These are phyloP conservation scores for Parsonsia alboflavescens DNA, from an alignment of 257 asterid genomes.

Conservation along the genomic window DNA sequence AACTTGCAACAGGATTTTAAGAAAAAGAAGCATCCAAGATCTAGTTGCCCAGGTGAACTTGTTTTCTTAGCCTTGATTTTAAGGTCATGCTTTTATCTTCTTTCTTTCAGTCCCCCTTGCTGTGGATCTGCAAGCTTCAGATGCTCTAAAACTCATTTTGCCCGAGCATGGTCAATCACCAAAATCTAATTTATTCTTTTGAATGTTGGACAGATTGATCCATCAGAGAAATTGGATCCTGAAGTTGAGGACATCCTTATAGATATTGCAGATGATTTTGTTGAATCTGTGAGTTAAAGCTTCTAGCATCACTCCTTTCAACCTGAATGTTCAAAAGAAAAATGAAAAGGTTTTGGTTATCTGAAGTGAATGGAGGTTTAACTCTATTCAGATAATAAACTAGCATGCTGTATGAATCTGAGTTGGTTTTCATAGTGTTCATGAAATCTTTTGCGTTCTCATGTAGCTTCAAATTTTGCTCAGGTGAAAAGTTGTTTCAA, in stretches of 20 bases:
- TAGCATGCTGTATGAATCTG: not conserved
- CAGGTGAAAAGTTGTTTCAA: not conserved
- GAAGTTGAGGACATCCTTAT: slow-evolving; percentile 81
- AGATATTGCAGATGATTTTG: slow-evolving; percentile 88
- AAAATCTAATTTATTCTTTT: slow-evolving; percentile 20
- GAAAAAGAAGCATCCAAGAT: slow-evolving; percentile 85
- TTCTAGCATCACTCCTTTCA: slow-evolving; percentile 2
- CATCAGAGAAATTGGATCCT: slow-evolving; percentile 76
- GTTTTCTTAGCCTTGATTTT: not conserved
- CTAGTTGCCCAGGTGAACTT: slow-evolving; percentile 60
- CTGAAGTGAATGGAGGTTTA: not conserved
- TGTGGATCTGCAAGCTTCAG: not conserved
- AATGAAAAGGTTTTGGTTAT: not conserved
- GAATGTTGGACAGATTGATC: slow-evolving; percentile 60
- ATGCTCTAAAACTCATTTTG: not conserved
- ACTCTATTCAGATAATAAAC: not conserved
- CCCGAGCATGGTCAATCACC: not conserved
- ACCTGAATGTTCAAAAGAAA: not conserved
- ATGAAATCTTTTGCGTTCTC: no score
- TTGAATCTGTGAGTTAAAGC: slow-evolving; percentile 77
- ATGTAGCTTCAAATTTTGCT: not conserved
- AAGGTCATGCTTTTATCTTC: not conserved
- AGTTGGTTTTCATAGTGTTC: not conserved
- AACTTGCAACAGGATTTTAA: slow-evolving; percentile 49
- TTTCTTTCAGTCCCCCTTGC: not conserved